Evolutionary conservation across 257 asterid genomes (phyloP).

Genomic region (Solanum pennellii): DNA sequence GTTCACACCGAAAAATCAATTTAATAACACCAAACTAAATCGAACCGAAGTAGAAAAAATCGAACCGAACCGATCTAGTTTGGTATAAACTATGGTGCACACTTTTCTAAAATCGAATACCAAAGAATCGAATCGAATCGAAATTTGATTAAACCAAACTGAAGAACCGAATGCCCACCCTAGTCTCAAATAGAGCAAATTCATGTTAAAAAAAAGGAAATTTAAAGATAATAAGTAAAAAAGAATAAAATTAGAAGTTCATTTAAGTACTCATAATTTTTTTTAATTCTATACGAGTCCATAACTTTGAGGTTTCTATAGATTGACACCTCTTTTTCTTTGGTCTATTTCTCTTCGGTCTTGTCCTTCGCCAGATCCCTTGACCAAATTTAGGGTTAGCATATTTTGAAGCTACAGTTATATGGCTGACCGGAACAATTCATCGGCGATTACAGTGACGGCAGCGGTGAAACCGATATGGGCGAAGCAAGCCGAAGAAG

Average conservation of each 20-base stretch:
- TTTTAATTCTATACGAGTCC: background rate
- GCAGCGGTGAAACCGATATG: conserved; percentile 66
- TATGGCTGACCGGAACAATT: conserved; percentile 70
- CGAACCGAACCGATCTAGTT: no score
- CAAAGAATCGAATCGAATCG: fast-evolving
- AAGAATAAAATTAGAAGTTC: background rate
- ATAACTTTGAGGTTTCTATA: background rate
- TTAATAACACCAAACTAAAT: no score
- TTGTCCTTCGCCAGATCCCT: background rate
- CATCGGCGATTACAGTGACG: conserved; percentile 5
- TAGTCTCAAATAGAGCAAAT: no score
- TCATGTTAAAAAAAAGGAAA: no score
- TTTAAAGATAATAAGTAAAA: background rate
- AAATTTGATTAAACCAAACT: no score
- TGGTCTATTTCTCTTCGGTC: background rate
- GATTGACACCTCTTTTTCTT: background rate
- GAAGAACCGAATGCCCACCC: no score
- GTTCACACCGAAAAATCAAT: no score
- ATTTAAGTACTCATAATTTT: background rate
- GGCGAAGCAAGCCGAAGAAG: conserved; percentile 98
- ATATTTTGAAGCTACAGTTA: background rate
- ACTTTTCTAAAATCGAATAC: no score
- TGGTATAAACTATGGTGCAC: no score
- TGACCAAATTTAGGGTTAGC: conserved; percentile 21
- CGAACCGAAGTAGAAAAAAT: no score